A percentile compares a stretch with the other conserved stretches of the same genome.
Evolutionary conservation across 73 alveolate genomes (phyloP).

Genomic region (Breviolum minutum): DNA sequence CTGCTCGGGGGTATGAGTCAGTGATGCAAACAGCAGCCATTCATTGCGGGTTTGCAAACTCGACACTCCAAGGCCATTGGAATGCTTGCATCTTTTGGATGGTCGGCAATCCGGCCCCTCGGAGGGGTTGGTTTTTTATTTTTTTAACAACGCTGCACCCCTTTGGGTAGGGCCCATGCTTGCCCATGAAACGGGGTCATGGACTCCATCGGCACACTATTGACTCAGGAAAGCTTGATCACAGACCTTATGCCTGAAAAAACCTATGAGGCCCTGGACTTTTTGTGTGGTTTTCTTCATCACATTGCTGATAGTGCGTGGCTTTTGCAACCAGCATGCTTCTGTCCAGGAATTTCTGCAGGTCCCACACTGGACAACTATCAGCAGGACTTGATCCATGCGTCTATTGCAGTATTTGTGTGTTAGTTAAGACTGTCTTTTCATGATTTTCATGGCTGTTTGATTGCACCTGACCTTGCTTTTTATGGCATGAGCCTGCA

Average conservation of each 20-base stretch:
- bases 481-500: not conserved
- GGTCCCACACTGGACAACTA: constrained; percentile 84
- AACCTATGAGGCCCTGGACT: constrained; percentile 9
- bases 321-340: not conserved
- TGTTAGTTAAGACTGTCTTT: not conserved
- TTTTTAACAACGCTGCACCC: not conserved
- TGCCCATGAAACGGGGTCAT: not conserved
- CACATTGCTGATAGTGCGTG: not conserved
- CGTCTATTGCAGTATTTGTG: not conserved
- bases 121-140: not conserved
- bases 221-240: constrained; percentile 50
- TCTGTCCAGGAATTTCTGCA: constrained; percentile 36
- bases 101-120: constrained; percentile 79
- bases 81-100: constrained; percentile 93
- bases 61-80: constrained; percentile 55
- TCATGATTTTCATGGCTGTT: no score
- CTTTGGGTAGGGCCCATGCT: no score
- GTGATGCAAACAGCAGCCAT: not conserved
- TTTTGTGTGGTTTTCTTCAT: not conserved
- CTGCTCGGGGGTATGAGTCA: not conserved
- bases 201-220: not conserved
- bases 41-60: not conserved
- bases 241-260: constrained; percentile 81
- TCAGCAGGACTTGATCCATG: constrained; percentile 30
- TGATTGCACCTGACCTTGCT: not conserved